Evolutionary conservation across 441 rosid species (phyloP).

Genomic region (Pelargonium fulgidum): DNA sequence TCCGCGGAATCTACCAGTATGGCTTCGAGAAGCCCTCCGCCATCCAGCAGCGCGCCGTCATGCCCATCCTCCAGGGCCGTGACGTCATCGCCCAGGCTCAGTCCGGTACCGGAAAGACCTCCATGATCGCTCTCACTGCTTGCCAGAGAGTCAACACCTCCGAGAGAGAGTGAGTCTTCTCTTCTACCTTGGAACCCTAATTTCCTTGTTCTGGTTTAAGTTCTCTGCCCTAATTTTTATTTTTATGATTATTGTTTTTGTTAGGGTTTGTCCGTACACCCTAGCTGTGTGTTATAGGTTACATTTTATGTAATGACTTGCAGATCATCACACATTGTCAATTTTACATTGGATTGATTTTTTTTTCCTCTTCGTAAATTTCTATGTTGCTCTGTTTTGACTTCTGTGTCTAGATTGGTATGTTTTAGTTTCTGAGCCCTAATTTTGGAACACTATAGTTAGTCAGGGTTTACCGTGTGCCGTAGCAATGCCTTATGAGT

Average conservation of each 20-base stretch:
- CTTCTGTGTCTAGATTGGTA: no score
- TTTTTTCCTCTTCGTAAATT: no score
- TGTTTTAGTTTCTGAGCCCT: no score
- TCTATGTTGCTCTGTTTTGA: no score
- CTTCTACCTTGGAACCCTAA: background rate
- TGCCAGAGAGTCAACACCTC: conserved; percentile 73
- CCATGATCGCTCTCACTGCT: conserved; percentile 87
- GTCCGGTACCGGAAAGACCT: conserved; percentile 91
- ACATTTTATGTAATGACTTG: no score
- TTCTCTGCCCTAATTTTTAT: conserved; percentile 20
- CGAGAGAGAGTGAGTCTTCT: conserved; percentile 49
- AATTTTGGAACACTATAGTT: no score
- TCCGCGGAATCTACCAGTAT: conserved; percentile 80
- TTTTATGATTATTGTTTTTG: no score
- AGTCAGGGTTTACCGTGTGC: no score
- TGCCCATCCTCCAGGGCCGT: conserved; percentile 82
- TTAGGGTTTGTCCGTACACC: no score
- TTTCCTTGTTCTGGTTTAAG: background rate
- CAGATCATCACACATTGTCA: background rate
- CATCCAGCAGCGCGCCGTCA: conserved; percentile 85
- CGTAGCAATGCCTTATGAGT: no score
- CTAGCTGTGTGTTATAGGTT: no score
- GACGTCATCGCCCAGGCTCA: conserved; percentile 97
- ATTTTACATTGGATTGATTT: no score
- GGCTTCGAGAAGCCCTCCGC: conserved; percentile 94